Evolutionary conservation across 2,329 filamentous ascomycete genomes (phyloP).

Genomic region (Periglandula ipomoeae): DNA sequence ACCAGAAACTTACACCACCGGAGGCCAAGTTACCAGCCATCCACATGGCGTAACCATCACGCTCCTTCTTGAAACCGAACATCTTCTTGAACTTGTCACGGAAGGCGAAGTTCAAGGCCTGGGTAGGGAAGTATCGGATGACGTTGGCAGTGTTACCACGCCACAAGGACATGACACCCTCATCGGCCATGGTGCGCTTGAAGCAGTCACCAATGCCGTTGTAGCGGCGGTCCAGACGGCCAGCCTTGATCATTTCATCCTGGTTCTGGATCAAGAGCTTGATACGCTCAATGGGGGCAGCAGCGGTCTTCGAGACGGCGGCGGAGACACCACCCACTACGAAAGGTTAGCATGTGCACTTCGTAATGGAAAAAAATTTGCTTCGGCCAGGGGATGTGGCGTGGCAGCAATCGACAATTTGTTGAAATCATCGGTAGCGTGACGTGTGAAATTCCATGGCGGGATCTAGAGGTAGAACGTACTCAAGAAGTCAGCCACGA

Average conservation of each 20-base stretch:
- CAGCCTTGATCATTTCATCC: conserved; percentile 99
- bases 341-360: conserved; percentile 10
- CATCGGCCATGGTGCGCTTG: conserved; percentile 76
- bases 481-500: conserved; percentile 98
- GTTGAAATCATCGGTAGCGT: conserved; percentile 2
- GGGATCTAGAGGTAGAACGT: too few species aligned
- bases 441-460: not conserved
- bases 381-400: not conserved
- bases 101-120: conserved; percentile 99
- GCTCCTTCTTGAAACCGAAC: conserved; percentile 99
- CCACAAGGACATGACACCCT: conserved; percentile 95
- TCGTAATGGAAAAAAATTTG: not conserved
- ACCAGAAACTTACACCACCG: conserved; percentile 73
- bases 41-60: conserved; percentile 97
- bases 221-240: conserved; percentile 98
- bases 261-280: conserved; percentile 99
- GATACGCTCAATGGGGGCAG: conserved; percentile 99
- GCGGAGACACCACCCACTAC: conserved; percentile 99
- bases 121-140: conserved; percentile 99
- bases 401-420: not conserved
- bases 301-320: conserved; percentile 99
- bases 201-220: conserved; percentile 92
- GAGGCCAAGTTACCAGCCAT: conserved; percentile 99
- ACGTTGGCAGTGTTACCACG: conserved; percentile 99
- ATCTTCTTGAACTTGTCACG: conserved; percentile 99